A percentile compares a stretch with the other conserved stretches of the same genome.
These are phyloP conservation scores for Fusarium poae DNA, from an alignment of 2,329 filamentous ascomycete genomes.

Conservation along the genomic window DNA sequence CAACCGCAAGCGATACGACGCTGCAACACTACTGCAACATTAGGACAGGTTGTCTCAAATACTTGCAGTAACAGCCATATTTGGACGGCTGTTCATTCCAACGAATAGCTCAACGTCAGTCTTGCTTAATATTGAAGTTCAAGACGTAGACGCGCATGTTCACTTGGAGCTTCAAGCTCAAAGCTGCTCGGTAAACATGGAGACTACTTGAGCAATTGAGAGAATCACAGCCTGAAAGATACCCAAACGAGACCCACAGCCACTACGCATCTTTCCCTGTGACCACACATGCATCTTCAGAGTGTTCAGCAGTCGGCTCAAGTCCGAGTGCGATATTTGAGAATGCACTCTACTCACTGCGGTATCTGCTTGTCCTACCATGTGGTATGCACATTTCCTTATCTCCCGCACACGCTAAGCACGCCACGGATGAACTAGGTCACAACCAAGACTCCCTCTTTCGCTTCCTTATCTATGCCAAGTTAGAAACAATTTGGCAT, in stretches of 20 bases:
- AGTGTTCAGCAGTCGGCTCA: conserved; percentile 1
- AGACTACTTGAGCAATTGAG: not conserved
- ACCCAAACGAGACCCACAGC: conserved; percentile 19
- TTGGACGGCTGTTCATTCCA: not conserved
- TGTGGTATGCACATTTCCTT: conserved; percentile 28
- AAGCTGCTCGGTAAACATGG: not conserved
- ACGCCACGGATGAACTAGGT: conserved; percentile 30
- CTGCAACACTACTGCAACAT: not conserved
- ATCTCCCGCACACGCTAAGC: conserved; percentile 45
- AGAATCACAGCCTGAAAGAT: conserved; percentile 6
- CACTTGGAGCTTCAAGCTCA: not conserved
- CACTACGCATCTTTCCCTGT: conserved; percentile 10
- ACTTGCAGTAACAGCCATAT: not conserved
- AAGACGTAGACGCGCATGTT: not conserved
- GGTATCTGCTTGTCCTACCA: conserved; percentile 12
- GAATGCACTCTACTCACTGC: conserved; percentile 1
- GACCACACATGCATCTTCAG: conserved; percentile 13
- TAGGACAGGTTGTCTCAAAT: not conserved
- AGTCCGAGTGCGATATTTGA: not conserved
- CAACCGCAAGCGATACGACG: not conserved
- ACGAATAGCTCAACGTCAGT: not conserved
- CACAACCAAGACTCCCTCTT: conserved; percentile 7
- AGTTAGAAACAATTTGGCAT: conserved; percentile 4
- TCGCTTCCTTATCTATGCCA: conserved; percentile 32
- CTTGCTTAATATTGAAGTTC: not conserved